Evolutionary conservation across 2,329 filamentous ascomycete species (phyloP).

Genomic region (Exophiala phaeomuriformis): DNA sequence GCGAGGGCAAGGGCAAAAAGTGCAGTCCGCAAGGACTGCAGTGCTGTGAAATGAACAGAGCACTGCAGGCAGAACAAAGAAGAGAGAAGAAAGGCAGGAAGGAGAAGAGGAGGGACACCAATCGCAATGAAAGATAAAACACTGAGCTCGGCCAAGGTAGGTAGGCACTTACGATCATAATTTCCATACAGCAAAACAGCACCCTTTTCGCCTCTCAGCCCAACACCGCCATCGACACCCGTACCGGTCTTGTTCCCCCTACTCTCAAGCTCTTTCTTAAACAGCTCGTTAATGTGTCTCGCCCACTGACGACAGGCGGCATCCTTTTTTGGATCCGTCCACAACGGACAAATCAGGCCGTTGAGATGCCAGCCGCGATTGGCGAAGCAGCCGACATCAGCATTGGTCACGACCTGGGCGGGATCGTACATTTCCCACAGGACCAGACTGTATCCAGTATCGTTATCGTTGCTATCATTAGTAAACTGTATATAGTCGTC

Average conservation of each 20-base stretch:
- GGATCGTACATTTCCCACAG: conserved; percentile 41
- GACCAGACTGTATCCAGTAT: conserved; percentile 31
- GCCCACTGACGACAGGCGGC: conserved; percentile 36
- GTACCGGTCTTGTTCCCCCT: neutral
- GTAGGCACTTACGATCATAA: conserved; percentile 24
- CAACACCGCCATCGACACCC: too few relatives aligned
- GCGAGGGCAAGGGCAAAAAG: too few relatives aligned
- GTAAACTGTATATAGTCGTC: conserved; percentile 31
- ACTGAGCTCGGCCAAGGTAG: too few relatives aligned
- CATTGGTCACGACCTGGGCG: conserved; percentile 33
- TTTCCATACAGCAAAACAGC: conserved; percentile 25
- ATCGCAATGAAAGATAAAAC: too few relatives aligned
- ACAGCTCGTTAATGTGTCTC: conserved; percentile 31
- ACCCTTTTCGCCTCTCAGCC: conserved; percentile 15
- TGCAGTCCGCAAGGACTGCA: too few relatives aligned
- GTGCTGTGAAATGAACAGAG: too few relatives aligned
- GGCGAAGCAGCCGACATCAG: conserved; percentile 39
- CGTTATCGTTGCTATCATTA: conserved; percentile 21
- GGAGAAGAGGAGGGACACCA: too few relatives aligned
- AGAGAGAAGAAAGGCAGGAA: too few relatives aligned
- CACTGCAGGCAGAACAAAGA: too few relatives aligned
- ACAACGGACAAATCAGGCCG: conserved; percentile 37
- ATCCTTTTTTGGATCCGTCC: conserved; percentile 38
- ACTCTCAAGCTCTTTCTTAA: conserved; percentile 27
- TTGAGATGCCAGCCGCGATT: conserved; percentile 43